Evolutionary conservation across 306 rosid species (phyloP), one percentile per base, ranked within the genome.

Genomic region (Malus sylvestris): DNA sequence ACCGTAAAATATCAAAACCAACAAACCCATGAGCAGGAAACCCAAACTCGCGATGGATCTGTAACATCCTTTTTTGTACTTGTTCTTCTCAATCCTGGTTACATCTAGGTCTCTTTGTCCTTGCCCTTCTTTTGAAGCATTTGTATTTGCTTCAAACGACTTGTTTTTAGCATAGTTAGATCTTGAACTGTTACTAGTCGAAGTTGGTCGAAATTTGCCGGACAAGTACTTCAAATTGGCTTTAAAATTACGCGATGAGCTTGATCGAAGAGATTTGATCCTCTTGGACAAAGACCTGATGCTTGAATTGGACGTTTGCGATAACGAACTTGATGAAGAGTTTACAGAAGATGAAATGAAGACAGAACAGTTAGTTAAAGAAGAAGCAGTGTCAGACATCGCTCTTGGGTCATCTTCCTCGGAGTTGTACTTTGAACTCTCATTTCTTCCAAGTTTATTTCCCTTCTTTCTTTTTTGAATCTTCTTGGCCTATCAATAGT

Each of bases 1-100:
- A 1, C 87, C 81, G 29, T 65, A 83, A 29, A 71, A 65, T 0
- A 76, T 70, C 87, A 83, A 68, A 29, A 52, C 77, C 73, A 61
- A 32, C n/a, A 83, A 75, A 44, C 81, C 53, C 33, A 76, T 13
- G 19, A 83, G 59, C 58, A 80, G 7, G 59, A 80, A 71, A 68
- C 67, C 53, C 51, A 72, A 63, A 6, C 79, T 83, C 23, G 10
- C 10, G 6, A 55, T 30, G 3, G 46, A 62, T 11, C 5, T 42
- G 15, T 45, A 20, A 14, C 61, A 19, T 7, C 6, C 55, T 35
- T 60, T 35, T 5, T 53, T 19, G 22, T 25, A 42, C 38, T 15
- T 19, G 7, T 27, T 69, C 57, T 61, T 61, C 33, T 15, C 51
- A 14, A 2, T 38, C 35, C 16, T 1, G 4, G 5, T 38, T 19